phyloP scores from a whole-genome alignment of 2,329 filamentous ascomycete species.

The Ambrosiella cleistominuta region DNA sequence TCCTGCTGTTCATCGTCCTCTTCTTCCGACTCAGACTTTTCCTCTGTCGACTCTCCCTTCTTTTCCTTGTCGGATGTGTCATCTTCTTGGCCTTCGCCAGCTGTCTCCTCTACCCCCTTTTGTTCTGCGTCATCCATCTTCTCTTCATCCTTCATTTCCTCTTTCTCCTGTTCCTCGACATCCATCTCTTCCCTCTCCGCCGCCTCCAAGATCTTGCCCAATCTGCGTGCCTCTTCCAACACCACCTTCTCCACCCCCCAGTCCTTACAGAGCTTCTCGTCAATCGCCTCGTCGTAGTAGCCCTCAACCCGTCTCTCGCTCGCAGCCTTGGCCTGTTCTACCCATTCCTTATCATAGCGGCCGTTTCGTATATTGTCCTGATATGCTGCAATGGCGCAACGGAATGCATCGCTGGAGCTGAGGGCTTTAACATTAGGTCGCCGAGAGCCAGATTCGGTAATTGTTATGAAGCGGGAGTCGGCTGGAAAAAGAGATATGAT shows the following conservation, averaged over 20 bases:
- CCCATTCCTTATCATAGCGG: conserved; percentile 35
- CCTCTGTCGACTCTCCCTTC: no score
- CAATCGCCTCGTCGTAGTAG: conserved; percentile 31
- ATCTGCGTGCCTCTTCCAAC: background rate
- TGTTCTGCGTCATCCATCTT: no score
- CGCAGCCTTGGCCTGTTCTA: conserved; percentile 33
- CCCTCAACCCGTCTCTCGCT: conserved; percentile 31
- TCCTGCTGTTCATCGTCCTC: no score
- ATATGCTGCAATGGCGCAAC: conserved; percentile 29
- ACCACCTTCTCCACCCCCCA: conserved; percentile 22
- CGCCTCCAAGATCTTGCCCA: background rate
- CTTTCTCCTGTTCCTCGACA: background rate
- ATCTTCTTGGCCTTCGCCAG: no score
- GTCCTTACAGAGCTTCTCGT: conserved; percentile 27
- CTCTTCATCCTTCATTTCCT: no score
- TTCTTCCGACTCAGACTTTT: no score
- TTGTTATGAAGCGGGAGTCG: conserved; percentile 20
- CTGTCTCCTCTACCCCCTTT: no score
- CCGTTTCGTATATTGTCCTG: conserved; percentile 29
- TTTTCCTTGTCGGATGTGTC: no score
- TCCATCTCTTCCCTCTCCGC: background rate
- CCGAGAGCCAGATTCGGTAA: conserved; percentile 20
- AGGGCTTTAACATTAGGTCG: conserved; percentile 27
- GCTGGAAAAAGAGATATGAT: conserved; percentile 6
- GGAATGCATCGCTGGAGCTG: conserved; percentile 30